These are phyloP conservation scores for Talaromyces sp. DNA, from an alignment of 2,329 filamentous ascomycete species.

Conservation along the genomic window DNA sequence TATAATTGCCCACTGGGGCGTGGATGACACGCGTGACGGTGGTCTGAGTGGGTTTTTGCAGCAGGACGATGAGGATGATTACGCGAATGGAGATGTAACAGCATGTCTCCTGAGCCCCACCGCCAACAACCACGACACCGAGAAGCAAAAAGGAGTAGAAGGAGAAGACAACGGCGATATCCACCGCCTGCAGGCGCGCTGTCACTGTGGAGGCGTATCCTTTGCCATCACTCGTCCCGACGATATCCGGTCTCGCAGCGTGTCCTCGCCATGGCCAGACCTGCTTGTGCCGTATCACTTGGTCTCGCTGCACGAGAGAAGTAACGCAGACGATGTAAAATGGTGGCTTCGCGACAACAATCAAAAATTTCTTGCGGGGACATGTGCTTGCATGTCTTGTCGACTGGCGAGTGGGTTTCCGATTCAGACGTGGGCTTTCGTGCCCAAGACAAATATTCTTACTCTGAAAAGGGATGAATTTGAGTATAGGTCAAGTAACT, in stretches of 20 bases:
- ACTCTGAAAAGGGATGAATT: slow-evolving; percentile 12
- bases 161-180: slow-evolving; percentile 2
- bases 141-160: not conserved
- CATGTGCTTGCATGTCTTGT: slow-evolving; percentile 59
- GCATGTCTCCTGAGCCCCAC: slow-evolving; percentile 18
- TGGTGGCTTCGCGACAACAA: slow-evolving; percentile 53
- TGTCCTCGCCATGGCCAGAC: slow-evolving; percentile 49
- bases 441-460: slow-evolving; percentile 53
- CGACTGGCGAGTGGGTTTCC: slow-evolving; percentile 57
- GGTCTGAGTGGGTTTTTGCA: slow-evolving; percentile 21
- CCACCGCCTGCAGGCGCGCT: slow-evolving; percentile 39
- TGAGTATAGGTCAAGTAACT: slow-evolving; percentile 26
- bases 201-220: slow-evolving; percentile 51
- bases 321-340: slow-evolving; percentile 47
- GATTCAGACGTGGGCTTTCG: slow-evolving; percentile 61
- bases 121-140: not conserved
- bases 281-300: slow-evolving; percentile 45
- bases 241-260: slow-evolving; percentile 33
- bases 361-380: slow-evolving; percentile 53
- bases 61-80: not conserved
- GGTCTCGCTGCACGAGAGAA: slow-evolving; percentile 14
- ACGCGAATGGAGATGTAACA: slow-evolving; percentile 9
- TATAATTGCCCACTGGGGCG: slow-evolving; percentile 18
- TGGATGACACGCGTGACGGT: slow-evolving; percentile 22
- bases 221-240: slow-evolving; percentile 55